These are phyloP conservation scores for Coffea eugenioides DNA, from an alignment of 257 asterid genomes.

Conservation along the genomic window DNA sequence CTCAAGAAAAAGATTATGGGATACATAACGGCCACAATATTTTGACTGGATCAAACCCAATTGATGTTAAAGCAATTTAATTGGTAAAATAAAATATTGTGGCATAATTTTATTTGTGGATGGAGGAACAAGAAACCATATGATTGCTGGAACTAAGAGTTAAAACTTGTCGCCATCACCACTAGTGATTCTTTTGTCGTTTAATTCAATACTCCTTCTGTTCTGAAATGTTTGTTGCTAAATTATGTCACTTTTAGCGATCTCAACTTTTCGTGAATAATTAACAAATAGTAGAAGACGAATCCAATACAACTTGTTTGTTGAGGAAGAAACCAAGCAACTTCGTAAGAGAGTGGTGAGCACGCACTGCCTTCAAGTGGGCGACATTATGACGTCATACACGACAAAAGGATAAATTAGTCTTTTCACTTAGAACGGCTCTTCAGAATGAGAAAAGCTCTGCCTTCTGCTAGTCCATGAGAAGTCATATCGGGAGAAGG, in stretches of 20 bases:
- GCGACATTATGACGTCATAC: neutral
- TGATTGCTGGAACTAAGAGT: neutral
- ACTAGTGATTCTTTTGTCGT: neutral
- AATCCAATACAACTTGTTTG: too few species aligned
- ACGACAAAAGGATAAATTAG: neutral
- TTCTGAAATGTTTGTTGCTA: too few species aligned
- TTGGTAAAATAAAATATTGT: neutral
- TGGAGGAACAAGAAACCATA: neutral
- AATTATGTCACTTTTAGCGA: too few species aligned
- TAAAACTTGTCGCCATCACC: neutral
- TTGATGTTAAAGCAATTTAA: neutral
- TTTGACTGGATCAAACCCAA: conserved; percentile 2
- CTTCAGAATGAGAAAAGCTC: neutral
- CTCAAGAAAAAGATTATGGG: too few species aligned
- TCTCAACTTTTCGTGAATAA: too few species aligned
- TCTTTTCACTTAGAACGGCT: neutral
- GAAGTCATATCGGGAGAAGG: neutral
- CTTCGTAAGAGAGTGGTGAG: too few species aligned
- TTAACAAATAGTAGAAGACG: too few species aligned
- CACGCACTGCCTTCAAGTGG: too few species aligned
- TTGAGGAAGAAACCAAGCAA: too few species aligned
- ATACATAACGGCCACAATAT: neutral
- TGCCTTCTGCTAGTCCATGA: too few species aligned
- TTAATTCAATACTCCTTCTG: too few species aligned
- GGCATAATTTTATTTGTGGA: neutral